Percentiles rank a stretch among this genome's conserved stretches.
Conservation (phyloP, 2,329 filamentous ascomycete genomes). For the Calonectria hongkongensis region DNA sequence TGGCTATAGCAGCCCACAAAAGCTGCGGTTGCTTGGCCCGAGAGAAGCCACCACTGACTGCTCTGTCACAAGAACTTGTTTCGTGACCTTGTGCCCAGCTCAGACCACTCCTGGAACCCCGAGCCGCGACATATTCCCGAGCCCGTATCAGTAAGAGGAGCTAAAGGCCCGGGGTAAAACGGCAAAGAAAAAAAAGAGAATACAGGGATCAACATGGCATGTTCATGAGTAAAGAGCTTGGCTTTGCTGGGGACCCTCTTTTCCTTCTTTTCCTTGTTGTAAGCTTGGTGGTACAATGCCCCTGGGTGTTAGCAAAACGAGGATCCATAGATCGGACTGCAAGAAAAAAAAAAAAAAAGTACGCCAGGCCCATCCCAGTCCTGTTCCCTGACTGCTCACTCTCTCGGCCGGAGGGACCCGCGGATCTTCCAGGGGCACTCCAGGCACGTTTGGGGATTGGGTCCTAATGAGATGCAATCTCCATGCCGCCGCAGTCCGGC, state of each 20-base stretch:
- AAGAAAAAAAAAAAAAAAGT: conserved; percentile 11
- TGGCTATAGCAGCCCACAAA: conserved; percentile 28
- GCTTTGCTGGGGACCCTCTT: conserved; percentile 13
- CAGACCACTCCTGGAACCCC: conserved; percentile 32
- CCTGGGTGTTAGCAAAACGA: conserved; percentile 25
- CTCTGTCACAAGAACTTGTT: conserved; percentile 28
- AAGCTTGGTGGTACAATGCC: background rate
- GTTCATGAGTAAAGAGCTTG: conserved; percentile 33
- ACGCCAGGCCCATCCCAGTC: conserved; percentile 28
- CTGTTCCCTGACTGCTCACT: conserved; percentile 17
- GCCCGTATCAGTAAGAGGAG: conserved; percentile 27
- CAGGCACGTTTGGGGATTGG: conserved; percentile 44
- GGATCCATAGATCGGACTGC: conserved; percentile 28
- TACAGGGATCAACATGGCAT: conserved; percentile 30
- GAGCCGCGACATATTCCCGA: conserved; percentile 22
- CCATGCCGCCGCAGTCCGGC: conserved; percentile 40
- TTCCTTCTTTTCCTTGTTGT: conserved; percentile 5
- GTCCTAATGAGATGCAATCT: conserved; percentile 42
- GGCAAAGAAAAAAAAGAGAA: conserved; percentile 20
- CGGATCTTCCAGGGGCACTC: conserved; percentile 38
- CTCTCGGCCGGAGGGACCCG: conserved; percentile 33
- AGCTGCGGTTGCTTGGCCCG: conserved; percentile 3
- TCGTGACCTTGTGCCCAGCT: conserved; percentile 31
- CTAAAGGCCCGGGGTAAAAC: conserved; percentile 40
- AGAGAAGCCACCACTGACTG: conserved; percentile 21